Conservation (phyloP, 2,329 filamentous ascomycete species). For the Ophiostoma pallidulum region DNA sequence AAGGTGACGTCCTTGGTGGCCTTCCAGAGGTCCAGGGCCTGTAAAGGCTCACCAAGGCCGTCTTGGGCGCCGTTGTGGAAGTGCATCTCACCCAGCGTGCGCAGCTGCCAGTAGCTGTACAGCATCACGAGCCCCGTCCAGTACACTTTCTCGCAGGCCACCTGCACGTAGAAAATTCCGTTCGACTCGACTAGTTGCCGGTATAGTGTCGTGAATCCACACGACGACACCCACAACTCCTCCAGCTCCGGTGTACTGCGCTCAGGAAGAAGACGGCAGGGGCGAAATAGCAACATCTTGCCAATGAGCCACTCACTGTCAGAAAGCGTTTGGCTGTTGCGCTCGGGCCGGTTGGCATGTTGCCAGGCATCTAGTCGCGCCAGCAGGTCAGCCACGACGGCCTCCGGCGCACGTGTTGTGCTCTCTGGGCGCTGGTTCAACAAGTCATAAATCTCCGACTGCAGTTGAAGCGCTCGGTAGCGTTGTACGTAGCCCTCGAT, state of each 20-base stretch:
- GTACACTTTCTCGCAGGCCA: slow-evolving; percentile 20
- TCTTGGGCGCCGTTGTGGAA: too few relatives aligned
- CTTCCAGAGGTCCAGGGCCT: slow-evolving; percentile 17
- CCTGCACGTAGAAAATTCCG: slow-evolving; percentile 20
- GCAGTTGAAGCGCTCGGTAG: slow-evolving; percentile 19
- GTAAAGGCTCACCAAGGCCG: not conserved
- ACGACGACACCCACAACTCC: slow-evolving; percentile 17
- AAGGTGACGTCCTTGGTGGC: slow-evolving; percentile 18
- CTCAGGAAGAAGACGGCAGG: slow-evolving; percentile 16
- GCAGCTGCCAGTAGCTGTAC: slow-evolving; percentile 19
- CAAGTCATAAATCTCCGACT: slow-evolving; percentile 19
- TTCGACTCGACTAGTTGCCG: slow-evolving; percentile 19
- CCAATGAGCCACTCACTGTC: slow-evolving; percentile 21
- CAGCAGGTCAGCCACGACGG: slow-evolving; percentile 7
- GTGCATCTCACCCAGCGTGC: not conserved
- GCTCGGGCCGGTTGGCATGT: slow-evolving; percentile 13
- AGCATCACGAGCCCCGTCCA: slow-evolving; percentile 19
- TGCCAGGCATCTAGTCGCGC: slow-evolving; percentile 12
- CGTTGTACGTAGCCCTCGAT: slow-evolving; percentile 20
- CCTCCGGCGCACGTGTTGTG: not conserved
- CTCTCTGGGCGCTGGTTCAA: slow-evolving; percentile 1
- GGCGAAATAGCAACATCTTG: slow-evolving; percentile 17
- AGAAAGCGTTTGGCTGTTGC: slow-evolving; percentile 15
- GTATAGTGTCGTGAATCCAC: slow-evolving; percentile 16
- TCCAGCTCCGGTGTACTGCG: slow-evolving; percentile 11